phyloP scores from a whole-genome alignment of 495 filamentous ascomycete genomes.

The Trichoderma virens region DNA sequence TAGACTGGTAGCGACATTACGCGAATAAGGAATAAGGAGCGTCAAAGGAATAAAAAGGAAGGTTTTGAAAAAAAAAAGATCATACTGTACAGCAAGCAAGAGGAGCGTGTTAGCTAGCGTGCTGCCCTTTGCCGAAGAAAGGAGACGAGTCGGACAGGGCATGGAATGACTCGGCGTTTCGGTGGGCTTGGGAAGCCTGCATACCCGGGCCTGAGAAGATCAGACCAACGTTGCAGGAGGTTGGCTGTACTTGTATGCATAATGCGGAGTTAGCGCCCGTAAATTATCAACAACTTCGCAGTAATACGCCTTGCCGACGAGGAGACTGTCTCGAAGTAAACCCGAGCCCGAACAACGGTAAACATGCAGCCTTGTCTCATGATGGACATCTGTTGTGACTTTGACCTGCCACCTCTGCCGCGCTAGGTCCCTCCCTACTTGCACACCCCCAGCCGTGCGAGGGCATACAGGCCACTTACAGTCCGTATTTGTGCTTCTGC shows the following conservation, averaged over 20 bases:
- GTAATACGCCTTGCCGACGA: not conserved
- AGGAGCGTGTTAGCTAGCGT: not conserved
- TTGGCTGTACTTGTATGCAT: not conserved
- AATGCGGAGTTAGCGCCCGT: not conserved
- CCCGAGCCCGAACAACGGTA: not conserved
- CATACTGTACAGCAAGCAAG: not conserved
- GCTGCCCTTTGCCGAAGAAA: not conserved
- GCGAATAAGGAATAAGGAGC: not conserved
- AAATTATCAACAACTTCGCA: not conserved
- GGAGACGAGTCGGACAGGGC: not conserved
- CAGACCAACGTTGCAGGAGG: not conserved
- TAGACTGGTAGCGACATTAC: not conserved
- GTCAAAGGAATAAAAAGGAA: not conserved
- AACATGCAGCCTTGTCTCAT: conserved; percentile 4
- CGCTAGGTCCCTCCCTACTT: not conserved
- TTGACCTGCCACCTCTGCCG: not conserved
- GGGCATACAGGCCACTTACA: not conserved
- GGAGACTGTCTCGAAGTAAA: not conserved
- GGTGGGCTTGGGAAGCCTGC: not conserved
- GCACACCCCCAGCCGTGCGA: not conserved
- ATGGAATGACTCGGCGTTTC: not conserved
- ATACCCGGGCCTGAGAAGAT: not conserved
- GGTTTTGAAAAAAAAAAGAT: not conserved
- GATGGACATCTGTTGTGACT: not conserved
- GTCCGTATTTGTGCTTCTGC: not conserved